Evolutionary conservation across 192 early-diverging fungal species (phyloP).

Genomic region (Bifiguratus adelaidae): DNA sequence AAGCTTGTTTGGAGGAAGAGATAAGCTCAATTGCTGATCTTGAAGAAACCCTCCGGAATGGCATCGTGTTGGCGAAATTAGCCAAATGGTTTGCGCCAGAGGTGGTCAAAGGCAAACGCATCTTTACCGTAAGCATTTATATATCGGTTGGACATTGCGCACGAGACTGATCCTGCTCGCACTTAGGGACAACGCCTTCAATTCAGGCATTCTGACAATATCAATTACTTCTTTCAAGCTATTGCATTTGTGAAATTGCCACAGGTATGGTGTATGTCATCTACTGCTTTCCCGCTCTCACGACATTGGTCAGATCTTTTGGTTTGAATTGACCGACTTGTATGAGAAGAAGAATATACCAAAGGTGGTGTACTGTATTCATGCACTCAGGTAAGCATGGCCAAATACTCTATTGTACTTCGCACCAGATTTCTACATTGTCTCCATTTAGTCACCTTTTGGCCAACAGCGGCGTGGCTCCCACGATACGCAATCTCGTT

Average conservation of each 20-base stretch:
- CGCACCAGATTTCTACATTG: neutral
- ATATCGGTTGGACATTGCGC: neutral
- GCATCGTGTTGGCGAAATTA: slow-evolving; percentile 84
- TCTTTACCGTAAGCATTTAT: slow-evolving; percentile 61
- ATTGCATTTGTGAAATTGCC: slow-evolving; percentile 74
- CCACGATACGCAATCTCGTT: slow-evolving; percentile 85
- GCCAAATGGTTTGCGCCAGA: slow-evolving; percentile 75
- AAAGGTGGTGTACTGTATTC: slow-evolving; percentile 97
- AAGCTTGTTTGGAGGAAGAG: slow-evolving; percentile 77
- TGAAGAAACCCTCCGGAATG: slow-evolving; percentile 90
- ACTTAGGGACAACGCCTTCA: slow-evolving; percentile 66
- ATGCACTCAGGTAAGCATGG: slow-evolving; percentile 69
- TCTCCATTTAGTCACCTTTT: slow-evolving; percentile 67
- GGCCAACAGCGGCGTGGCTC: slow-evolving; percentile 71
- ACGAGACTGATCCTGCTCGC: neutral
- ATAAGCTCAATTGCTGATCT: slow-evolving; percentile 67
- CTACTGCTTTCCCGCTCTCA: too few species aligned
- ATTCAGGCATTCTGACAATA: slow-evolving; percentile 95
- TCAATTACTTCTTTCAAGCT: slow-evolving; percentile 86
- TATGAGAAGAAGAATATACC: slow-evolving; percentile 99
- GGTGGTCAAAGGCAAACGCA: slow-evolving; percentile 70
- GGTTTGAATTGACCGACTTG: slow-evolving; percentile 95
- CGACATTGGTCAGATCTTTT: slow-evolving; percentile 57
- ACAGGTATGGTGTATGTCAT: too few species aligned
- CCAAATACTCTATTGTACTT: neutral